Evolutionary conservation across 1,139 yeast genomes (phyloP).

Genomic region (Pichia sp.): DNA sequence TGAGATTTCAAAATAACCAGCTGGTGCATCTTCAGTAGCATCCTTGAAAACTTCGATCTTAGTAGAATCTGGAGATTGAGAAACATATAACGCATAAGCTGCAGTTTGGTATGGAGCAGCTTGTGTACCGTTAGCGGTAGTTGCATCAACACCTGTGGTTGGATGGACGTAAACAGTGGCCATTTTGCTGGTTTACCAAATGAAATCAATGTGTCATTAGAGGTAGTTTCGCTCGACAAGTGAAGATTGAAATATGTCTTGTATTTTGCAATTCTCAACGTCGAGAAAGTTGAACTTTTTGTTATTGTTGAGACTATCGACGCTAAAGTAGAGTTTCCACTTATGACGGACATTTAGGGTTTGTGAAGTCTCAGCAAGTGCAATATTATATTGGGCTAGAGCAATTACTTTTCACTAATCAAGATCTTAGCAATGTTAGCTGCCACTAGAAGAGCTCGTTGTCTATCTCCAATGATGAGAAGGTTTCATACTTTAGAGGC

Average conservation of each 20-base stretch:
- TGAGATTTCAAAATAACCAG: conserved; percentile 68
- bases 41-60: conserved; percentile 56
- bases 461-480: conserved; percentile 3
- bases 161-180: conserved; percentile 56
- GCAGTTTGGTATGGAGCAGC: conserved; percentile 70
- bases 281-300: background rate
- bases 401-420: too few species aligned
- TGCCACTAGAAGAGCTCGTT: background rate
- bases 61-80: conserved; percentile 37
- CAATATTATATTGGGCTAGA: too few species aligned
- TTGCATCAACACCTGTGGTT: conserved; percentile 56
- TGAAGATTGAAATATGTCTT: too few species aligned
- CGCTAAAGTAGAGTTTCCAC: too few species aligned
- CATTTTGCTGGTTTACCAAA: conserved; percentile 1
- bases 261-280: too few species aligned
- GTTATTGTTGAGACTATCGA: background rate
- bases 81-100: conserved; percentile 67
- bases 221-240: too few species aligned
- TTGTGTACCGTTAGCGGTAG: conserved; percentile 51
- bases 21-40: conserved; percentile 44
- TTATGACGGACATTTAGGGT: too few species aligned
- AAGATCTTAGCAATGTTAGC: background rate
- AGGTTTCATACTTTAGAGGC: conserved; percentile 25
- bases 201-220: background rate
- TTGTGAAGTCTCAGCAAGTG: too few species aligned